A percentile compares a stretch with the other conserved stretches of the same genome.
Evolutionary conservation across 2,329 filamentous ascomycete genomes (phyloP).

Genomic region (Tetracladium maxilliforme): DNA sequence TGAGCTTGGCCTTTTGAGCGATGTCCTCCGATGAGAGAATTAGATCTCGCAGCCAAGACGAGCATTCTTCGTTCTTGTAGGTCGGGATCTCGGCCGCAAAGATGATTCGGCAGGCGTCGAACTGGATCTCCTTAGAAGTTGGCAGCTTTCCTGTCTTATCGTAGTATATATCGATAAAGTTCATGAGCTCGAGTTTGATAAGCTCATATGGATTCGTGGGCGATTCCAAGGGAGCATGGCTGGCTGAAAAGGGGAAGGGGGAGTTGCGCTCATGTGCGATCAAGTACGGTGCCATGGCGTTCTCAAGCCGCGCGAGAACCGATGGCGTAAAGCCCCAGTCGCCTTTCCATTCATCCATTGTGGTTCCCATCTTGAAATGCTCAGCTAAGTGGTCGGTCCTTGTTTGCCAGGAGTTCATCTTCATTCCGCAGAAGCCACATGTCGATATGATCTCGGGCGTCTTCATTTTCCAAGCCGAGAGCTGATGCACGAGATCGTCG

Average conservation of each 20-base stretch:
- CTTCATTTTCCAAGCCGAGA: constrained; percentile 43
- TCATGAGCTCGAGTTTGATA: constrained; percentile 40
- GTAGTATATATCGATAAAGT: constrained; percentile 30
- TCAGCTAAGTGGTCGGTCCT: constrained; percentile 50
- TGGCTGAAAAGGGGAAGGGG: constrained; percentile 36
- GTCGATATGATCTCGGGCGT: constrained; percentile 46
- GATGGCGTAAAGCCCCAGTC: constrained; percentile 52
- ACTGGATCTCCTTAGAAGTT: constrained; percentile 35
- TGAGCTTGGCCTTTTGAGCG: too few relatives aligned
- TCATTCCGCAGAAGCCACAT: constrained; percentile 49
- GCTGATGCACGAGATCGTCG: constrained; percentile 48
- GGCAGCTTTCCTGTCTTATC: constrained; percentile 22
- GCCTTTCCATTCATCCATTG: constrained; percentile 57
- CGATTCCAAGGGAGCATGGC: constrained; percentile 21
- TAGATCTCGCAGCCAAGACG: constrained; percentile 44
- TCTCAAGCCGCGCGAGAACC: constrained; percentile 48
- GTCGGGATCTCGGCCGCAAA: constrained; percentile 37
- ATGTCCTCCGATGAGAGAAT: constrained; percentile 31
- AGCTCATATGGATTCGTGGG: constrained; percentile 42
- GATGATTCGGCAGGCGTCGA: constrained; percentile 44
- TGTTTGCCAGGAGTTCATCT: constrained; percentile 45
- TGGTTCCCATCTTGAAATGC: constrained; percentile 51
- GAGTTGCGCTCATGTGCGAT: constrained; percentile 48
- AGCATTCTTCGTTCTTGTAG: constrained; percentile 19
- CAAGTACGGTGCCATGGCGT: constrained; percentile 51